Conservation (phyloP, 2,329 filamentous ascomycete genomes). For the Sarocladiaceae sp. region DNA sequence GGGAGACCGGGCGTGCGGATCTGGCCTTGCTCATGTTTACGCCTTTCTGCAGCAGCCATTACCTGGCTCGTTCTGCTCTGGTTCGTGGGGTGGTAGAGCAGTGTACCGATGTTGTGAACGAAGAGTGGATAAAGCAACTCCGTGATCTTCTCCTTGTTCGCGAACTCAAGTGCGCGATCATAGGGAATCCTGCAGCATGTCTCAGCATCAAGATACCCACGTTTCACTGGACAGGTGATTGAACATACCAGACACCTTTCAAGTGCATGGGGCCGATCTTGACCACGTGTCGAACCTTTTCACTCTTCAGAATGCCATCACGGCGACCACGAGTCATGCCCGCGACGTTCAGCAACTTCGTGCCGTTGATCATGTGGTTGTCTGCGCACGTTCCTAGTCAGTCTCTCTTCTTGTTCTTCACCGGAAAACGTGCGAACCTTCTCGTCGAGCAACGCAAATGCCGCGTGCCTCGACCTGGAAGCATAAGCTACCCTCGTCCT, state of each 20-base stretch:
- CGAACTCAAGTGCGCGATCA: constrained; percentile 94
- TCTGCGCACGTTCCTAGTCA: constrained; percentile 45
- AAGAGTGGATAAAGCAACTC: constrained; percentile 92
- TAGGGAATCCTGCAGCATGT: constrained; percentile 76
- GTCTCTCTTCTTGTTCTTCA: not conserved
- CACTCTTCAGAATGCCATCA: constrained; percentile 95
- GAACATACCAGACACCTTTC: constrained; percentile 86
- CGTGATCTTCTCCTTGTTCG: constrained; percentile 99
- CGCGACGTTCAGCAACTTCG: constrained; percentile 92
- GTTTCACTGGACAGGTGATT: not conserved
- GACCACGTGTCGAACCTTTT: constrained; percentile 93
- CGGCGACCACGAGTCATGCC: constrained; percentile 95
- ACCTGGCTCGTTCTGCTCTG: constrained; percentile 75
- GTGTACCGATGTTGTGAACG: constrained; percentile 90
- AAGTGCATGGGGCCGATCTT: constrained; percentile 99
- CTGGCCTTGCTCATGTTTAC: constrained; percentile 63
- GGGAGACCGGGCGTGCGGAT: constrained; percentile 56
- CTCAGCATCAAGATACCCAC: constrained; percentile 15
- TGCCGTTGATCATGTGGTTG: constrained; percentile 99
- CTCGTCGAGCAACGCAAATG: constrained; percentile 88
- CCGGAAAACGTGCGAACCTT: constrained; percentile 53
- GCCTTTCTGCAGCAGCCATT: constrained; percentile 76
- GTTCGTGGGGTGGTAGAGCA: constrained; percentile 91
- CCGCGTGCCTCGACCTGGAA: constrained; percentile 96
- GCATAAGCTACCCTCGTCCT: constrained; percentile 94